Conservation (phyloP, 1,284 basidiomycete species). For the Apiotrichum gracile region DNA sequence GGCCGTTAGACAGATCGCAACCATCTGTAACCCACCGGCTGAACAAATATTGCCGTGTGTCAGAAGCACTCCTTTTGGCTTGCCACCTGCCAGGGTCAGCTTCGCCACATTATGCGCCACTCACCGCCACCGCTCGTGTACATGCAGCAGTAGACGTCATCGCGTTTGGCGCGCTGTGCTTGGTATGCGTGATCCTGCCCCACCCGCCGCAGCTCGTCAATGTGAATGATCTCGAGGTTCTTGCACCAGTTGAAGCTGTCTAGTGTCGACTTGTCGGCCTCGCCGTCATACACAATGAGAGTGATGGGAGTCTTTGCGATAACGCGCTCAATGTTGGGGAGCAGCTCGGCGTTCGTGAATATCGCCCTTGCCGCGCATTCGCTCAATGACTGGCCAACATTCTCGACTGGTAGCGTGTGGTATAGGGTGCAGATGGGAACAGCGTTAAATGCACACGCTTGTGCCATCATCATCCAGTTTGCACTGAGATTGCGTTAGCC, state of each 20-base stretch:
- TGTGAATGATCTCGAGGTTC: constrained; percentile 56
- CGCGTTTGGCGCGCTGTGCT: constrained; percentile 54
- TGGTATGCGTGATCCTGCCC: constrained; percentile 57
- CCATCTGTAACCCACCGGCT: constrained; percentile 46
- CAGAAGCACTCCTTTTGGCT: constrained; percentile 86
- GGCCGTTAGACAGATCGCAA: neutral
- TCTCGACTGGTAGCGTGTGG: constrained; percentile 83
- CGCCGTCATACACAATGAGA: constrained; percentile 80
- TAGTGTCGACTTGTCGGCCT: constrained; percentile 55
- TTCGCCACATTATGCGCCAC: neutral
- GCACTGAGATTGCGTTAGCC: constrained; percentile 53
- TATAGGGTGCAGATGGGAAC: constrained; percentile 89
- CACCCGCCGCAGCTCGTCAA: constrained; percentile 64
- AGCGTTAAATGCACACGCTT: constrained; percentile 69
- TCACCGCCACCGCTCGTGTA: constrained; percentile 72
- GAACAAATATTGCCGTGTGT: constrained; percentile 80
- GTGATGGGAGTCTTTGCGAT: constrained; percentile 68
- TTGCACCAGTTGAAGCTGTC: constrained; percentile 53
- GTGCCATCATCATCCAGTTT: constrained; percentile 85
- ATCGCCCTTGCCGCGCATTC: constrained; percentile 64
- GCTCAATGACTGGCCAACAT: constrained; percentile 80
- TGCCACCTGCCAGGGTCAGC: constrained; percentile 57
- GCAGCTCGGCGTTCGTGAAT: constrained; percentile 87
- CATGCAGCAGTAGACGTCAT: constrained; percentile 83
- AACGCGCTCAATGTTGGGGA: constrained; percentile 64